Evolutionary conservation across 75 land plant genomes (phyloP), one percentile per base, ranked within the genome.

Genomic region (Pseudotsuga menziesii): DNA sequence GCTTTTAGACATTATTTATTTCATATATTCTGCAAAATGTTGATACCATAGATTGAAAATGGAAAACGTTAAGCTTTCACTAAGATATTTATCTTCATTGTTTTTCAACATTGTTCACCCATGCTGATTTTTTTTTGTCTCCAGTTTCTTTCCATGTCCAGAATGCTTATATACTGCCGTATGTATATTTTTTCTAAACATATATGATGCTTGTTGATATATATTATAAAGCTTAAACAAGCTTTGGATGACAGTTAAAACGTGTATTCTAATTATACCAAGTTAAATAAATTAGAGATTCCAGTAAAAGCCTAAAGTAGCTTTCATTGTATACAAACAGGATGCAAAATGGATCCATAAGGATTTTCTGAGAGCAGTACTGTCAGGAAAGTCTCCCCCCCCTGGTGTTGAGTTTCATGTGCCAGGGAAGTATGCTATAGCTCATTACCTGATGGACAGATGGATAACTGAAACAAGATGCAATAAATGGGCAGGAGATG

Each of bases 271-370:
- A 39, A 69, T 4, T 19, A 8, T 69, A 41, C 1, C 20, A 69
- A 52, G 48, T n/a, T 11, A 44, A 44, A 44, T 7, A 41, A 44
- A 20, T 19, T 66, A 35, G n/a, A 20, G 19, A 36, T 69, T 39
- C 22, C 72, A 48, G 19, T 55, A 74, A 57, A 9, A 56, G 26
- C 52, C 8, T 44, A 44, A 44, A 0, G 76, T 56, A 27, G 22
- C 0, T 16, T 56, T 57, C 7, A 57, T 57, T 26, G n/a, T n/a
- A 27, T 74, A 23, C 60, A 56, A 69, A 69, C 52, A 84, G 87
- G 87, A 85, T 77, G 87, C 85, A 44, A 85, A 82, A 76, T 85
- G 87, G 87, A 58, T 85, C 25, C 87, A 85, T 59, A 78, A 76
- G 60, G 78, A 79, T 59, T 79, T 79, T 23, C 74, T 85, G 29